Base-by-base conservation (phyloP, 495 filamentous ascomycete genomes). In the Tricharina praecox region DNA sequence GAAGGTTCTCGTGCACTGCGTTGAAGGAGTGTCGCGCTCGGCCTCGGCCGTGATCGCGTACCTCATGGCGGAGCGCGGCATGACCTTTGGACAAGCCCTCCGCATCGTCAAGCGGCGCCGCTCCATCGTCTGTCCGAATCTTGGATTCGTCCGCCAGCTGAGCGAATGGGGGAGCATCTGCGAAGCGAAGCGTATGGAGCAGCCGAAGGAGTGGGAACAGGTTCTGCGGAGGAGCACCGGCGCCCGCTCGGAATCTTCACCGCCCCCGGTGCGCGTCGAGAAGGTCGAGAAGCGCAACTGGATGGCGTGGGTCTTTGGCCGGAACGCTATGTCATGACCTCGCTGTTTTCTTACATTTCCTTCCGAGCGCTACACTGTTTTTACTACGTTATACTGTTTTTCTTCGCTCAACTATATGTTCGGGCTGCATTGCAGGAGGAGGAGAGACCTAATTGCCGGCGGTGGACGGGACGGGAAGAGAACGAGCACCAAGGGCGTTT, bases 1-100 rank as follows among this genome's bases (percentile, higher is more conserved):
- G 7, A 43, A 24, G 23, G 40, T 43, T 25, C 24, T 43, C 13
- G 40, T 43, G 1, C 40, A 43, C 23, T 43, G 40, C 24, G 23
- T 43, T 26, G 40, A 43, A 20, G 40, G 40, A 4, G 23, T 43
- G 24, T 43, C 40, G 13, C 40, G 40, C 13, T 43, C 40, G 9
- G 5, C 40, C 21, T 43, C 40, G 24, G 20, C 24, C 3, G 40
- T 43, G 3, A 11, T 43, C 21, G 40, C 40, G 8, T 43, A 43
- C 19, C 3, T 43, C 13, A 43, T 43, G 40, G 20, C 13, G 21
- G 40, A 43, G 40, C 19, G 40, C 10, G 40, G 40, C 5, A 25
- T 43, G 40, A 25, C 40, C 7, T 43, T 25, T 11, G 13, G 8
- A 18, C 40, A 43, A 43, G 40, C 40, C 13, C 40, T 43, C 24